A percentile compares a stretch with the other conserved stretches of the same genome.
Conservation (phyloP, 345 rosid genomes). For the Turritis glabra region DNA sequence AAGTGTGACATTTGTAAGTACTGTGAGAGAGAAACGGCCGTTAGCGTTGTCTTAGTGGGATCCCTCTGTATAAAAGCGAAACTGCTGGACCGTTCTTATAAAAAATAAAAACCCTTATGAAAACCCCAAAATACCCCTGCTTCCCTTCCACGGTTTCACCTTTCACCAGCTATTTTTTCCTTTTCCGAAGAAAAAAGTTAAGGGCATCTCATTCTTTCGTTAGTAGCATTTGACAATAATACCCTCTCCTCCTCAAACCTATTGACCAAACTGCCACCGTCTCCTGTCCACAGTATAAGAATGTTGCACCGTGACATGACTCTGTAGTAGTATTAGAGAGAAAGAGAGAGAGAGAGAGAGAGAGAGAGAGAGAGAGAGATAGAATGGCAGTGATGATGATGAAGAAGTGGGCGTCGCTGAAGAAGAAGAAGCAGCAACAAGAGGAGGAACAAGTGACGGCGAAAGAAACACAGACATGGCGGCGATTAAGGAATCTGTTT, state of each 20-base stretch:
- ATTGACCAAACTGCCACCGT: constrained; percentile 25
- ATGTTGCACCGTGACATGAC: constrained; percentile 1
- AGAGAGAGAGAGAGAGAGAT: constrained; percentile 6
- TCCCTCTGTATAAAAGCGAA: constrained; percentile 14
- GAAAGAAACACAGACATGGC: constrained; percentile 40
- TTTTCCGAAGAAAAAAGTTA: constrained; percentile 16
- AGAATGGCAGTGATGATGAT: constrained; percentile 23
- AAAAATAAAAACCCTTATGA: neutral
- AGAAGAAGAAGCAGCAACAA: constrained; percentile 16
- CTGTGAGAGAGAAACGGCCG: constrained; percentile 28
- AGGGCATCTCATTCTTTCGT: constrained; percentile 31
- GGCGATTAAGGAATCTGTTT: constrained; percentile 29
- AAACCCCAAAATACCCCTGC: constrained; percentile 27
- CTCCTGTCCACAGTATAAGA: constrained; percentile 20
- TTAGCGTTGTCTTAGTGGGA: constrained; percentile 28
- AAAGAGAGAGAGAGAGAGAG: constrained; percentile 7
- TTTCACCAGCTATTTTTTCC: constrained; percentile 29
- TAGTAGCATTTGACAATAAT: neutral
- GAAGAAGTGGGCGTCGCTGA: constrained; percentile 29
- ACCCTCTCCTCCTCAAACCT: constrained; percentile 6
- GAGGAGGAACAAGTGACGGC: constrained; percentile 37
- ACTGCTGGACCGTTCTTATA: constrained; percentile 20
- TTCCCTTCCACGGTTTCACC: neutral
- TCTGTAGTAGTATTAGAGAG: neutral
- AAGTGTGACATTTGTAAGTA: constrained; percentile 21